phyloP scores from a whole-genome alignment of 1,139 yeast genomes.

The Dujonia santamariae region DNA sequence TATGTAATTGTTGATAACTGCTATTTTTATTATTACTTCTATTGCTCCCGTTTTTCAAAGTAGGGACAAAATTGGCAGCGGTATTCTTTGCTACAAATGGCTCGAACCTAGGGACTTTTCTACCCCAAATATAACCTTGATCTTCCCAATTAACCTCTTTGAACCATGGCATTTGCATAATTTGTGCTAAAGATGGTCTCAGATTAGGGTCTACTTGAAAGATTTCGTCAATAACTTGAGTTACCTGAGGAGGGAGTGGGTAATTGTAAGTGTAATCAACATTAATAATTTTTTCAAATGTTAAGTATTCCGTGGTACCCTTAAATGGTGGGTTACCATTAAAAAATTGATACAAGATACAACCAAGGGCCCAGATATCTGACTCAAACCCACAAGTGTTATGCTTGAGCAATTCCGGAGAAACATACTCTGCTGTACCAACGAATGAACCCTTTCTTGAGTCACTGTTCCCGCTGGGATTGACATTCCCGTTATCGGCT shows the following conservation, averaged over 20 bases:
- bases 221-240: conserved; percentile 68
- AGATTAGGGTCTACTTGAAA: conserved; percentile 46
- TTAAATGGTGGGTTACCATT: conserved; percentile 96
- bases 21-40: conserved; percentile 37
- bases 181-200: conserved; percentile 33
- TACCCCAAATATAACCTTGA: conserved; percentile 38
- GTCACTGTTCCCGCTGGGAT: background rate
- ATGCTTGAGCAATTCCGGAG: conserved; percentile 86
- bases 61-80: conserved; percentile 24
- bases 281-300: conserved; percentile 89
- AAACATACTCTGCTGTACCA: conserved; percentile 68
- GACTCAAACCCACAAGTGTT: conserved; percentile 84
- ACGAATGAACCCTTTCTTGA: conserved; percentile 68
- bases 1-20: conserved; percentile 41
- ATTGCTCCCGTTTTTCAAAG: conserved; percentile 37
- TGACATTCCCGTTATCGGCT: conserved; percentile 8
- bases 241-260: conserved; percentile 56
- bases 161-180: conserved; percentile 39
- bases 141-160: conserved; percentile 42
- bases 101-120: conserved; percentile 48
- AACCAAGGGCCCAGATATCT: conserved; percentile 97
- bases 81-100: conserved; percentile 49
- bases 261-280: conserved; percentile 78
- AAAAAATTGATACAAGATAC: conserved; percentile 88
- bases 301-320: conserved; percentile 90